Base-by-base conservation (phyloP, 2,329 filamentous ascomycete genomes). In the Leptographium radiaticola region DNA sequence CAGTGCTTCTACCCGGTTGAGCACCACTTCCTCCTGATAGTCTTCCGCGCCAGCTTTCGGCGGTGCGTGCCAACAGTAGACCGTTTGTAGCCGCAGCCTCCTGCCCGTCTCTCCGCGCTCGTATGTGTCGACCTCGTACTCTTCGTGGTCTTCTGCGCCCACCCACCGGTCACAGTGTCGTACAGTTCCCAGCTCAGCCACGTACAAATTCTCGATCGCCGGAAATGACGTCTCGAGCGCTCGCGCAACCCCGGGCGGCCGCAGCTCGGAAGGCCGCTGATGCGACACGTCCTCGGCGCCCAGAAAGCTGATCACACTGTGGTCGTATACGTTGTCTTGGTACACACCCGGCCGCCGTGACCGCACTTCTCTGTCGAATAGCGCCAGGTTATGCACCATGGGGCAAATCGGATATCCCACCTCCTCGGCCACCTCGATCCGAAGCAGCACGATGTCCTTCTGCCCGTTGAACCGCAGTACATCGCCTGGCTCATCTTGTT, bases 11-110 rank as follows among this genome's bases (percentile, higher is more conserved):
- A 59, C 44, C n/a, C 55, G 48, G 52, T 55, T 56, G 36, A 59
- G 56, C 13, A 56, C 55, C 5, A 20, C 49, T 2, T 53, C 58
- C 20, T 57, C 57, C 63, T 68, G 36, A 11, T 51, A 54, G 40
- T 49, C 46, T 2, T 11, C 44, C 5, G 9, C 12, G 18, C 45
- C 20, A n/a, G 34, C n/a, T 33, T 49, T 20, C 13, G 49, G 16
- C 38, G 58, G 54, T 2, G n/a, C 49, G 18, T 56, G 54, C 56
- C 58, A 58, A n/a, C 55, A 57, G 47, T 57, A 59, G 13, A 57
- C 30, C 12, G 47, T 49, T 18, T 54, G 38, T 1, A 57, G 10
- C 1, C 25, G n/a, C 31, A 39, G 6, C 8, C 18, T 25, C 13
- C 15, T 7, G 4, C 20, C 52, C 11, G 18, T 6, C 18, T 52